Conservation (phyloP, 192 early-diverging fungal species). For the Backusella westeae region DNA sequence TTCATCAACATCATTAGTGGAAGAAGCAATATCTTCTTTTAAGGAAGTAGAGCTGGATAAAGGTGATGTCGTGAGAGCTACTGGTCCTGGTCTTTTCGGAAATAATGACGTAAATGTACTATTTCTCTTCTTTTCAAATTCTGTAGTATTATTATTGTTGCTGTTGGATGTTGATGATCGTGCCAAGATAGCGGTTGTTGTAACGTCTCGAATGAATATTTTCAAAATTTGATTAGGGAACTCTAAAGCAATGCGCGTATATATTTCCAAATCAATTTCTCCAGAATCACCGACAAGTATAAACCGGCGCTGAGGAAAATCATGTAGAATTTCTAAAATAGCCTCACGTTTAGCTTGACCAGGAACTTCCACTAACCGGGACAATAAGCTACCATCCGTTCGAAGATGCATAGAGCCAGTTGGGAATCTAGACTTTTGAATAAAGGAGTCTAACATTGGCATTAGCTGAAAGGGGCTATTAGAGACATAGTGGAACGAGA, state of each 20-base stretch:
- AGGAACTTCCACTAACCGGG: constrained; percentile 55
- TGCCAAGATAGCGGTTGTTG: constrained; percentile 22
- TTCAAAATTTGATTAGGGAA: constrained; percentile 72
- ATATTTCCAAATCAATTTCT: constrained; percentile 81
- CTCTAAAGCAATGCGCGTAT: constrained; percentile 60
- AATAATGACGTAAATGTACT: neutral
- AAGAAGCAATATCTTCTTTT: neutral
- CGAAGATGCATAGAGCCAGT: constrained; percentile 69
- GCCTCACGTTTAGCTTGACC: constrained; percentile 50
- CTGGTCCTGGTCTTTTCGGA: constrained; percentile 8
- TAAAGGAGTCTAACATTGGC: constrained; percentile 63
- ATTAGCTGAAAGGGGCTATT: constrained; percentile 84
- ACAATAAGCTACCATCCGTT: constrained; percentile 59
- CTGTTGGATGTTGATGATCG: neutral
- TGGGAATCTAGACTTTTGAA: constrained; percentile 67
- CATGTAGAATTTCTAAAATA: constrained; percentile 48
- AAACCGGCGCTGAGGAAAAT: constrained; percentile 74
- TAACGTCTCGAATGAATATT: constrained; percentile 83
- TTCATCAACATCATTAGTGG: neutral
- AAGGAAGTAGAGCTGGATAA: neutral
- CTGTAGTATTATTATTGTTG: neutral
- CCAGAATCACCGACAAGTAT: constrained; percentile 86
- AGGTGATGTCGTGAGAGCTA: neutral
- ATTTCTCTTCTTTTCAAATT: neutral
- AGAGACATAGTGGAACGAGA: constrained; percentile 83